phyloP scores from a whole-genome alignment of 805 yeast species.

The Nakazawaea holstii region DNA sequence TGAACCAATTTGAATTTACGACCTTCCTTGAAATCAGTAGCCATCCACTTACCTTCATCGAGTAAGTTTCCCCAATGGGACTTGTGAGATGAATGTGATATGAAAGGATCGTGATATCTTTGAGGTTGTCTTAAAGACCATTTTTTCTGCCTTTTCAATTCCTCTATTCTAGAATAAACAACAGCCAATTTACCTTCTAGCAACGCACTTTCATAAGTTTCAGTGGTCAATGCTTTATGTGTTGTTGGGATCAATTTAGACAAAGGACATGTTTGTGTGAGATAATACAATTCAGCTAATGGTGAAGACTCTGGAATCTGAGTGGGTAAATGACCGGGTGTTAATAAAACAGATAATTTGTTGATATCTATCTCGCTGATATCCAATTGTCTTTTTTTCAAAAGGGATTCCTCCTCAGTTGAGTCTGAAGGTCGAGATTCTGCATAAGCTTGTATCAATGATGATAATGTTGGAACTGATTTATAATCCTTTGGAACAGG shows the following conservation, averaged over 20 bases:
- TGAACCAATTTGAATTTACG: slow-evolving; percentile 64
- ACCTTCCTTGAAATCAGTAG: slow-evolving; percentile 68
- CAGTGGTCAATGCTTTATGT: slow-evolving; percentile 82
- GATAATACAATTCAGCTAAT: slow-evolving; percentile 78
- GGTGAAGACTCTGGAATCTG: slow-evolving; percentile 56
- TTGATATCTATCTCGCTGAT: slow-evolving; percentile 34
- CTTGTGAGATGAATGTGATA: slow-evolving; percentile 24
- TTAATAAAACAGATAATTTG: slow-evolving; percentile 37
- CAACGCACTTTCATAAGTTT: slow-evolving; percentile 76
- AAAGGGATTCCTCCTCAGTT: slow-evolving; percentile 22
- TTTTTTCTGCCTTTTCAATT: slow-evolving; percentile 75
- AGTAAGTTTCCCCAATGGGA: slow-evolving; percentile 71
- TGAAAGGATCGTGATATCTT: slow-evolving; percentile 62
- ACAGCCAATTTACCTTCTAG: slow-evolving; percentile 91
- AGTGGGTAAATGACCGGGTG: slow-evolving; percentile 49
- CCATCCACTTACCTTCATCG: slow-evolving; percentile 81
- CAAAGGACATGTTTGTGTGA: slow-evolving; percentile 83
- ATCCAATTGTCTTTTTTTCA: slow-evolving; percentile 25
- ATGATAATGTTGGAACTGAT: slow-evolving; percentile 23
- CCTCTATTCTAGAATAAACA: slow-evolving; percentile 86
- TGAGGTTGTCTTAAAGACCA: slow-evolving; percentile 91
- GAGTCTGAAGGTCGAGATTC: slow-evolving; percentile 14
- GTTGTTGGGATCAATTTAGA: slow-evolving; percentile 77
- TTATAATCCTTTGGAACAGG: slow-evolving; percentile 9
- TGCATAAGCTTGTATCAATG: slow-evolving; percentile 23